Evolutionary conservation across 306 rosid species (phyloP), one percentile per base, ranked within the genome.

Genomic region (Prunus fruticosa): DNA sequence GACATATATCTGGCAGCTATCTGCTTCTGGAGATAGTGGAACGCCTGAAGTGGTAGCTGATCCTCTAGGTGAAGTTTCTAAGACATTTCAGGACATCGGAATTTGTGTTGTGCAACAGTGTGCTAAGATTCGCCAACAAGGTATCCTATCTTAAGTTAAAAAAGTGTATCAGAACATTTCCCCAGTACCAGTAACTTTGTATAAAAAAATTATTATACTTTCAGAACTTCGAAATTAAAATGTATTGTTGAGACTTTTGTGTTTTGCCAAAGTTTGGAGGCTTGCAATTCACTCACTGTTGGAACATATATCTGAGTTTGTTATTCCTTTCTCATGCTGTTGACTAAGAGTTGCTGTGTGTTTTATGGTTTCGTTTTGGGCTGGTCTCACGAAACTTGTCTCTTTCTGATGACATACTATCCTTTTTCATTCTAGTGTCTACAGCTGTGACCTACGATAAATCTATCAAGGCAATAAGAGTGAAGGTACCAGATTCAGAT

Each of bases 61-160:
- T 89, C 98, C 98, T 86, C 90, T 72, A 74, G 91, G 98, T 47
- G 98, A 95, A 74, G 98, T 92, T 74, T 83, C 99, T 3, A 82
- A 78, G 86, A 92, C 86, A 81, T 92, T 92, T 82, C 99, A 92
- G 80, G 85, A 88, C 72, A 93, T 92, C 25, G 97, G 99, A 64
- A 85, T 95, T 32, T 92, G 97, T 79, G 86, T 95, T 69, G 99
- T 95, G 80, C 99, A 88, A 75, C 99, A 92, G 81, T 95, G 98
- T 82, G 99, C 99, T 74, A 95, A 92, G 90, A 95, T 95, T 68
- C 97, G 97, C 77, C 96, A 95, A 82, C 99, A 95, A 95, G 97
- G 98, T 92, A 87, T 49, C 68, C 32, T 78, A 28, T 76, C 69
- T 74, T 20, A 46, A 34, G 28, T 75, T 67, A 16, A 72, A 20